Evolutionary conservation across 176 grass and related monocot species (phyloP), one percentile per base, ranked within the genome.

Genomic region (Oryza glumipatula): DNA sequence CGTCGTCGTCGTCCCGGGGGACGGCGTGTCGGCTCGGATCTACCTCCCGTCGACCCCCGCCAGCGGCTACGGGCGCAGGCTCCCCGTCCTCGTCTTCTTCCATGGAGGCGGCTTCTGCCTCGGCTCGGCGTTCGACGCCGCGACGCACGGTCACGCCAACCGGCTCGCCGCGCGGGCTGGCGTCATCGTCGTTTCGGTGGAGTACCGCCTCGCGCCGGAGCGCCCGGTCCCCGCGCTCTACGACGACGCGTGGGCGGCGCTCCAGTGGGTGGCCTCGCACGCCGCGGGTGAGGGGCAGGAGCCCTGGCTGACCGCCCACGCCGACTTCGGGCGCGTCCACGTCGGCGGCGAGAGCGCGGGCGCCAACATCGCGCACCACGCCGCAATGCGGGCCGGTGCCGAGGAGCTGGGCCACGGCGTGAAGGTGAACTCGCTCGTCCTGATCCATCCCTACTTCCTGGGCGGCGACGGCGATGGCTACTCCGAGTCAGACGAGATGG

Each of bases 371-470:
- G 85, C 89, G 4, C 93, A 95, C 82, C 87, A 94, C 83, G 56
- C 81, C 56, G 89, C 80, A 2, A 90, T 95, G 93, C 86, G 93
- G 39, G 93, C 91, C 23, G 77, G 88, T 14, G 56, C n/a, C n/a
- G 69, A 76, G 69, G 78, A 68, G 65, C 74, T 85, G 33, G 76
- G 52, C 16, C 68, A 81, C 68, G 78, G 82, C 73, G 76, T 90
- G n/a, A 76, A 70, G 65, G 74, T 95, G 39, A 46, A 45, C 19
- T 82, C 89, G 3, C 76, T 90, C 45, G 56, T 90, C 24, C 46
- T 95, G 47, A 81, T 95, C 58, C 91, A 98, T 13, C 96, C 96
- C 21, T 95, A 92, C 51, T 92, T 98, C 75, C 64, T 90, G 21
- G 93, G 88, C 4, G 88, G 80, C 17, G 32, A 90, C 10, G 65